Percentiles rank a stretch among this genome's conserved stretches.
Evolutionary conservation across 768 basidiomycete species (phyloP).

Genomic region (Amanita polypyramis): DNA sequence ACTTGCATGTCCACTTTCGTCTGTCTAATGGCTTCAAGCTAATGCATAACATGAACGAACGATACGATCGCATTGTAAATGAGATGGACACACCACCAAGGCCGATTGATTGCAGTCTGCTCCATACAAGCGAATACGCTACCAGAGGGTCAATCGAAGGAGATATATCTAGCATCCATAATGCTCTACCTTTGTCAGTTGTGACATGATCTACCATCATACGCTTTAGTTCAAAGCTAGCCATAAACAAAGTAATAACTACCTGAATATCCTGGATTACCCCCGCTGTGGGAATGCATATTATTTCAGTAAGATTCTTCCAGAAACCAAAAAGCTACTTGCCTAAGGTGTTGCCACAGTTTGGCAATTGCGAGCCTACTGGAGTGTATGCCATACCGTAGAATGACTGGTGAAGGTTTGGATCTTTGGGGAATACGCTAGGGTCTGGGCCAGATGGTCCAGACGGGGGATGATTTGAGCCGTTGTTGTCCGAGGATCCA

Average conservation of each 20-base stretch:
- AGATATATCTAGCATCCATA: not conserved
- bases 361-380: slow-evolving; percentile 54
- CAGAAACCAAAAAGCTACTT: slow-evolving; percentile 10
- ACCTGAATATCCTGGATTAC: slow-evolving; percentile 71
- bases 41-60: not conserved
- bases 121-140: slow-evolving; percentile 77
- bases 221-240: slow-evolving; percentile 11
- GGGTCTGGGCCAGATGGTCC: slow-evolving; percentile 50
- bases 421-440: slow-evolving; percentile 63
- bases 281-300: slow-evolving; percentile 22
- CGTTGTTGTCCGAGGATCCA: not conserved
- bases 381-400: slow-evolving; percentile 89
- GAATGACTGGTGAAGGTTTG: slow-evolving; percentile 61
- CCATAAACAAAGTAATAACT: slow-evolving; percentile 5
- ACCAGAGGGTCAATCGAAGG: slow-evolving; percentile 4
- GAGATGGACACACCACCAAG: slow-evolving; percentile 41
- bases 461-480: not conserved
- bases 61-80: not conserved
- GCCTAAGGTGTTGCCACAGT: slow-evolving; percentile 49
- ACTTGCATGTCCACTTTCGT: slow-evolving; percentile 85
- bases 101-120: slow-evolving; percentile 80
- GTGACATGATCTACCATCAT: slow-evolving; percentile 56
- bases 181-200: slow-evolving; percentile 54
- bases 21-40: slow-evolving; percentile 81
- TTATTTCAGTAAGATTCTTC: not conserved